Percentiles rank a stretch among this genome's conserved stretches.
Conservation (phyloP, 192 early-diverging fungal species). For the Chytriomyces confervae region DNA sequence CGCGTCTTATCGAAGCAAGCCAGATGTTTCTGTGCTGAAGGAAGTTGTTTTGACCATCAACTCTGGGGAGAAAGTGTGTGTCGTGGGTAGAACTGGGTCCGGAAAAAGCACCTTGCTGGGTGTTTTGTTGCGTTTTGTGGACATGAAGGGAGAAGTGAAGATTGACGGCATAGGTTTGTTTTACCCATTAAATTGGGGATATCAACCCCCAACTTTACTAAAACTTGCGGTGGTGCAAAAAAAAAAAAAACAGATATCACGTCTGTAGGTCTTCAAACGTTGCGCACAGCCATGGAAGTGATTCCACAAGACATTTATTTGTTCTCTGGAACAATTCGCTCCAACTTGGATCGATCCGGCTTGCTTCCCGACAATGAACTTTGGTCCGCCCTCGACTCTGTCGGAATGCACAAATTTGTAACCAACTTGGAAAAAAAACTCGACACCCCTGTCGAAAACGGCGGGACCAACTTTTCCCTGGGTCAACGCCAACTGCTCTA, state of each 20-base stretch:
- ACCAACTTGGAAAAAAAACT: constrained; percentile 26
- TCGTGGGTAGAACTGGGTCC: constrained; percentile 63
- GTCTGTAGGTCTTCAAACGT: constrained; percentile 44
- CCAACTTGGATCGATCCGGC: constrained; percentile 69
- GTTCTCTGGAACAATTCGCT: constrained; percentile 58
- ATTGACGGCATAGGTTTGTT: constrained; percentile 71
- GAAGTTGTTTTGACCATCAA: constrained; percentile 69
- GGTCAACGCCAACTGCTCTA: constrained; percentile 60
- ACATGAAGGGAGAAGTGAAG: constrained; percentile 63
- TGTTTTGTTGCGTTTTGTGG: constrained; percentile 52
- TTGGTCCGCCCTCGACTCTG: constrained; percentile 64
- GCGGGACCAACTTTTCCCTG: constrained; percentile 52
- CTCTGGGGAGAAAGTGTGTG: constrained; percentile 77
- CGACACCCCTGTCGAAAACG: constrained; percentile 44
- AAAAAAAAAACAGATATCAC: no score
- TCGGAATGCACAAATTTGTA: constrained; percentile 49
- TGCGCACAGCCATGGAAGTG: constrained; percentile 51
- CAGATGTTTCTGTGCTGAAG: constrained; percentile 61
- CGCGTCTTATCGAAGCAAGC: constrained; percentile 35
- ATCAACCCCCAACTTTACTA: no score
- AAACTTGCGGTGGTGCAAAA: no score
- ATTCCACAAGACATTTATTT: constrained; percentile 67
- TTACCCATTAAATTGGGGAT: neutral
- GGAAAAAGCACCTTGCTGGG: constrained; percentile 54
- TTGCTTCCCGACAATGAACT: constrained; percentile 65